Evolutionary conservation across 768 basidiomycete species (phyloP).

Genomic region (Tylopilus sp.): DNA sequence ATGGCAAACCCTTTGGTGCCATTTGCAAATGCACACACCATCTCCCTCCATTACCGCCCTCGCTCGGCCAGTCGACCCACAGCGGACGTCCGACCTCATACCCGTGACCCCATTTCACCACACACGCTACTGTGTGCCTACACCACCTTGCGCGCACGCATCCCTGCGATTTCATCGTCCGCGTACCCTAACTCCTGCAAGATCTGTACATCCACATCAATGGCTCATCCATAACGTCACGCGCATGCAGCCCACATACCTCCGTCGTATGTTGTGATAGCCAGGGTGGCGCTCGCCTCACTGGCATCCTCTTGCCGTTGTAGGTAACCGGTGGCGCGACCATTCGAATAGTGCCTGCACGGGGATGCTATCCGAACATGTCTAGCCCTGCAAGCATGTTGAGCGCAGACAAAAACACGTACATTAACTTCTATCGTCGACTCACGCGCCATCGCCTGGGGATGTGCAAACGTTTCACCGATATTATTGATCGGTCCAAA

Average conservation of each 20-base stretch:
- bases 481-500: constrained; percentile 94
- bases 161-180: constrained; percentile 36
- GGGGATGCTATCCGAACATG: constrained; percentile 50
- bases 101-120: constrained; percentile 21
- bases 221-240: neutral
- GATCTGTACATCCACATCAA: constrained; percentile 28
- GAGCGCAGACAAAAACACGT: constrained; percentile 35
- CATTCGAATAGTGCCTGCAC: constrained; percentile 73
- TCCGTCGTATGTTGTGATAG: constrained; percentile 81
- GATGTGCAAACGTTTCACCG: constrained; percentile 84
- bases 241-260: constrained; percentile 36
- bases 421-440: constrained; percentile 79
- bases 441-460: constrained; percentile 73
- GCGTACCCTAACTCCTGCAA: constrained; percentile 43
- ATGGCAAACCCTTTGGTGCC: constrained; percentile 20
- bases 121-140: too few species aligned
- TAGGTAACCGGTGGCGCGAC: constrained; percentile 80
- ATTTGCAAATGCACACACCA: constrained; percentile 27
- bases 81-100: constrained; percentile 23
- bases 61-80: constrained; percentile 22
- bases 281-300: constrained; percentile 80
- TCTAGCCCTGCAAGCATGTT: constrained; percentile 12
- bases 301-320: constrained; percentile 74
- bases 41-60: constrained; percentile 10
- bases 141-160: constrained; percentile 43